phyloP scores from a whole-genome alignment of 2,329 filamentous ascomycete species.

The Penicillium hesseltinei region DNA sequence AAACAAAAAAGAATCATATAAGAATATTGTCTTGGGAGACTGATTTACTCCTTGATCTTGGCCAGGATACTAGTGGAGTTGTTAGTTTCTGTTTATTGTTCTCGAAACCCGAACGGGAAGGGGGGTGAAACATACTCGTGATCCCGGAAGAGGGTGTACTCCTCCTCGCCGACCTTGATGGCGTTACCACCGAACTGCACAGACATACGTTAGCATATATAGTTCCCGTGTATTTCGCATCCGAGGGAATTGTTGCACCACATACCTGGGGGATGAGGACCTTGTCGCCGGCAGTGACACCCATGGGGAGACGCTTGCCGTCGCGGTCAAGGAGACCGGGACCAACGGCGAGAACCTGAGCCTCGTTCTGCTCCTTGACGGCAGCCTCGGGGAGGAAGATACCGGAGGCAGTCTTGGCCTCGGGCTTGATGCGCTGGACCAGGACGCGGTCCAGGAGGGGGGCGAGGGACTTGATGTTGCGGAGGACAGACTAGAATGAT shows the following conservation, averaged over 20 bases:
- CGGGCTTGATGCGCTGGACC: constrained; percentile 95
- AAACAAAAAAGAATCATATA: constrained; percentile 17
- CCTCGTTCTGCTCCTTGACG: constrained; percentile 98
- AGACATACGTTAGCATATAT: constrained; percentile 18
- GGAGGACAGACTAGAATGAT: constrained; percentile 60
- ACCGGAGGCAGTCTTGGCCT: constrained; percentile 91
- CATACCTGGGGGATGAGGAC: constrained; percentile 93
- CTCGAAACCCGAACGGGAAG: not conserved
- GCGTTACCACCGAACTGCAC: constrained; percentile 83
- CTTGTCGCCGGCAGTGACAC: constrained; percentile 79
- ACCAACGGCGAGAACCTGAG: constrained; percentile 90
- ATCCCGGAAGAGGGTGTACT: constrained; percentile 94
- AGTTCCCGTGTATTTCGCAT: not conserved
- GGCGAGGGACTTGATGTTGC: constrained; percentile 90
- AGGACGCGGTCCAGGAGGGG: constrained; percentile 97
- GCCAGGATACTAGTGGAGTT: constrained; percentile 73
- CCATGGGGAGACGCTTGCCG: constrained; percentile 81
- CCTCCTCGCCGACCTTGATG: constrained; percentile 96
- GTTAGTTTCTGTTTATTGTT: not conserved
- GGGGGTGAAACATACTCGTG: constrained; percentile 73
- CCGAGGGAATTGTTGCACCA: constrained; percentile 1
- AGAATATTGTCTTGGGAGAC: constrained; percentile 8
- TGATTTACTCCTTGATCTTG: constrained; percentile 93
- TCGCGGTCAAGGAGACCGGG: constrained; percentile 85
- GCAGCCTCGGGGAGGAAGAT: constrained; percentile 97